Base-by-base conservation (phyloP, 2,329 filamentous ascomycete species). In the Phialophora tarda region DNA sequence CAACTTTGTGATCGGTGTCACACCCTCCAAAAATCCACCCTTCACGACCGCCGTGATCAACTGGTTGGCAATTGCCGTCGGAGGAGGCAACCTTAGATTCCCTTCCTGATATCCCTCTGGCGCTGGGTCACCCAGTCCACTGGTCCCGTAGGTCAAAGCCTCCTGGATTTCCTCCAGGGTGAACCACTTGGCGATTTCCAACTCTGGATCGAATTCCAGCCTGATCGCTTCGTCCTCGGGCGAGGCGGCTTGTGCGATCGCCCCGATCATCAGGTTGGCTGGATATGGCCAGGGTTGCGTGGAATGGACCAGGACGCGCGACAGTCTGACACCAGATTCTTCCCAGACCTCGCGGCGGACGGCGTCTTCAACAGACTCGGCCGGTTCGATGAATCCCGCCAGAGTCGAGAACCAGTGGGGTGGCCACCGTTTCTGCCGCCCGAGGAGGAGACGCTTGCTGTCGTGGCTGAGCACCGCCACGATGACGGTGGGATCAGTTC, bases 401-500 rank as follows among this genome's bases (percentile, higher is more conserved):
- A 99, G 87, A 0, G 93, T 96, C 73, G 88, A 92, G 82, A 94
- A 97, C 91, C 91, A 97, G 77, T 91, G 77, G 1, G 86, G 83
- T 0, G 95, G 95, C 85, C 89, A 99, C 61, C 91, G 86, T 79
- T 91, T 91, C 75, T 91, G 88, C 14, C 95, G 89, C 44, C 95
- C 95, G 0, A 99, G 89, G 7, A 99, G 86, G 47, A 97, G 81
- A 68, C 88, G 87, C 71, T 89, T 85, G 58, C 90, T 90, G 72
- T 96, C 91, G 59, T 89, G 84, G 61, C 91, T 96, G 34, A 98
- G 86, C 11, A 97, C 89, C 0, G 93, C 94, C 80, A 96, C 93
- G 79, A 99, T 99, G 77, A 98, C 93, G 30, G 92, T 96, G 0
- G 93, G 93, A 74, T 97, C 93, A 1, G 94, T 97, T 59, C 93